Conservation (phyloP, 2,329 filamentous ascomycete species). For the Cladosporium sp. region DNA sequence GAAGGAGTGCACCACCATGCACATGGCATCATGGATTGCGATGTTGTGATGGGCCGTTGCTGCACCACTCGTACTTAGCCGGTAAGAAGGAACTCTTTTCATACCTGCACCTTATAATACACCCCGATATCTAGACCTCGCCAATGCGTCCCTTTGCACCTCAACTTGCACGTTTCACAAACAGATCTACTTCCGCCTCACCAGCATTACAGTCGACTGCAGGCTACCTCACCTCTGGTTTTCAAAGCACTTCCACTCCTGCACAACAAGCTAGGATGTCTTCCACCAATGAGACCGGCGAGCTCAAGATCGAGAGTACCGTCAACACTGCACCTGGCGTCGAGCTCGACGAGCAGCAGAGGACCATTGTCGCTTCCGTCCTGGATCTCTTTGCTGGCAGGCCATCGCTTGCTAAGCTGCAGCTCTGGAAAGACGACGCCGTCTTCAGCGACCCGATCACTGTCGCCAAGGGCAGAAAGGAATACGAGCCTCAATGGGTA, state of each 20-base stretch:
- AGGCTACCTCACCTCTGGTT: neutral
- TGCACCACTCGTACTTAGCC: conserved; percentile 1
- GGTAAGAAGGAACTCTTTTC: neutral
- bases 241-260: neutral
- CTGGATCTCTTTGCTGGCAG: conserved; percentile 61
- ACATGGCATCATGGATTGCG: conserved; percentile 11
- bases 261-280: conserved; percentile 20
- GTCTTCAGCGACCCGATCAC: conserved; percentile 58
- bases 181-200: conserved; percentile 1
- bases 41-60: neutral
- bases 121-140: neutral
- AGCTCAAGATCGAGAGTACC: conserved; percentile 51
- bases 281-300: conserved; percentile 20
- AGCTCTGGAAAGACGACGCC: conserved; percentile 56
- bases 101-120: neutral
- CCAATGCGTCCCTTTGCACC: conserved; percentile 13
- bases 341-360: conserved; percentile 47
- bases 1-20: neutral
- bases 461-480: conserved; percentile 51
- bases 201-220: conserved; percentile 5
- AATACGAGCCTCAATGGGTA: conserved; percentile 49
- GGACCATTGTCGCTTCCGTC: conserved; percentile 54
- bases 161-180: conserved; percentile 7
- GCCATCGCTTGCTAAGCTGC: conserved; percentile 55
- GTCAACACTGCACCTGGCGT: conserved; percentile 52